Evolutionary conservation across 176 grass and related monocot species (phyloP).

Genomic region (Carex myosuroides): DNA sequence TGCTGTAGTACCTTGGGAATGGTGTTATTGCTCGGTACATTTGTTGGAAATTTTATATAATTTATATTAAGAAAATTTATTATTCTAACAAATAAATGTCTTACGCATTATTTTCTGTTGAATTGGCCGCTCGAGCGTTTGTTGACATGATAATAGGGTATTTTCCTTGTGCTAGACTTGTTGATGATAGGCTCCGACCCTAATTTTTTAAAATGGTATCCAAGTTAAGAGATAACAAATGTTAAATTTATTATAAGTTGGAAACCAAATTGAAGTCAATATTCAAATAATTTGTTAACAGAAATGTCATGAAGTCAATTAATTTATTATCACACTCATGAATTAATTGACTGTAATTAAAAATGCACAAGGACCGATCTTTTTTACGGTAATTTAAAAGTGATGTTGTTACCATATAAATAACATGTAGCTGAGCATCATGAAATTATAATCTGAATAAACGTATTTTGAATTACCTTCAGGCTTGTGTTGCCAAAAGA

Average conservation of each 20-base stretch:
- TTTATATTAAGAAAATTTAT: neutral
- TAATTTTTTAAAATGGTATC: neutral
- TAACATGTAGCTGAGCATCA: neutral
- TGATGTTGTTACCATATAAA: no score
- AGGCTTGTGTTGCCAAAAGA: conserved; percentile 31
- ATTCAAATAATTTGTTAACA: neutral
- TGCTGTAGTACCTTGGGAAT: no score
- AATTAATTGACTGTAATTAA: neutral
- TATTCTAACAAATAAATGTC: neutral
- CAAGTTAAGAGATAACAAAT: neutral
- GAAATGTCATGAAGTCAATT: neutral
- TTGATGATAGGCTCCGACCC: conserved; percentile 59
- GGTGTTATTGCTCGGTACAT: neutral
- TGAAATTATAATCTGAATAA: neutral
- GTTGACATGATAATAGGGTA: conserved; percentile 41
- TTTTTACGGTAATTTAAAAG: no score
- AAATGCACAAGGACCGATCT: no score
- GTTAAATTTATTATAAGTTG: neutral
- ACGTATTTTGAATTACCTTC: conserved; percentile 12
- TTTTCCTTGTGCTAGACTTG: conserved; percentile 23
- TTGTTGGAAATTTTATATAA: neutral
- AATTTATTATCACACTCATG: neutral
- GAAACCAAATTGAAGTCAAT: neutral
- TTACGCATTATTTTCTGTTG: conserved; percentile 28
- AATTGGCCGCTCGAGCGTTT: conserved; percentile 18